phyloP scores from a whole-genome alignment of 2,329 filamentous ascomycete genomes.

The Bipolaris bicolor region DNA sequence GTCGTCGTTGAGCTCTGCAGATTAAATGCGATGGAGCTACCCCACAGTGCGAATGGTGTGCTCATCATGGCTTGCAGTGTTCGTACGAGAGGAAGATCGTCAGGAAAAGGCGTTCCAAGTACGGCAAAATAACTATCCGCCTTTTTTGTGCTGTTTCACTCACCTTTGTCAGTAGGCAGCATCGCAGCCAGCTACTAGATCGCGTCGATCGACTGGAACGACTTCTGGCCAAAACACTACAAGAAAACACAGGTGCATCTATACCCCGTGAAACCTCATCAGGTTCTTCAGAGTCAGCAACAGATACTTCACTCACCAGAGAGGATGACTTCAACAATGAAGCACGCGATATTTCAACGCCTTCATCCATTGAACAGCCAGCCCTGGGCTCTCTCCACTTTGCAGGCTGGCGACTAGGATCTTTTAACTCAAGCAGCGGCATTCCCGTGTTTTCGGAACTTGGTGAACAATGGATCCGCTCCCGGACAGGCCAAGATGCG shows the following conservation, averaged over 20 bases:
- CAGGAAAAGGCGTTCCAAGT: not conserved
- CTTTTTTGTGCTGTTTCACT: not conserved
- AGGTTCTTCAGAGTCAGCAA: not conserved
- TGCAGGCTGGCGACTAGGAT: not conserved
- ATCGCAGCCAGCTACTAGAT: constrained; percentile 1
- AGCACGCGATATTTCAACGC: not conserved
- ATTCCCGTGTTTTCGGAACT: not conserved
- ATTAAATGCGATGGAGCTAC: not conserved
- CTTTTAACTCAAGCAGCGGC: not conserved
- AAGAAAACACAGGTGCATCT: not conserved
- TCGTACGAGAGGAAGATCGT: not conserved
- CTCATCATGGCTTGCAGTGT: not conserved
- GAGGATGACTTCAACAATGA: not conserved
- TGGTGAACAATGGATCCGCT: not conserved
- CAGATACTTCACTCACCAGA: not conserved
- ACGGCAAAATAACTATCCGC: not conserved
- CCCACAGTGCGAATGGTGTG: not conserved
- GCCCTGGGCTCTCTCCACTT: constrained; percentile 1
- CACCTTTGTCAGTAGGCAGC: not conserved
- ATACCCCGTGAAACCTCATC: not conserved
- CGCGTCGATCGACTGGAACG: not conserved
- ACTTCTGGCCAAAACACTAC: constrained; percentile 1
- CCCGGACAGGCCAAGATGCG: not conserved
- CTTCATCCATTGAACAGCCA: not conserved
- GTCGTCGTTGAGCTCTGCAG: not conserved